Conservation (phyloP, 2,329 filamentous ascomycete species). For the Chlorencoelia australis region DNA sequence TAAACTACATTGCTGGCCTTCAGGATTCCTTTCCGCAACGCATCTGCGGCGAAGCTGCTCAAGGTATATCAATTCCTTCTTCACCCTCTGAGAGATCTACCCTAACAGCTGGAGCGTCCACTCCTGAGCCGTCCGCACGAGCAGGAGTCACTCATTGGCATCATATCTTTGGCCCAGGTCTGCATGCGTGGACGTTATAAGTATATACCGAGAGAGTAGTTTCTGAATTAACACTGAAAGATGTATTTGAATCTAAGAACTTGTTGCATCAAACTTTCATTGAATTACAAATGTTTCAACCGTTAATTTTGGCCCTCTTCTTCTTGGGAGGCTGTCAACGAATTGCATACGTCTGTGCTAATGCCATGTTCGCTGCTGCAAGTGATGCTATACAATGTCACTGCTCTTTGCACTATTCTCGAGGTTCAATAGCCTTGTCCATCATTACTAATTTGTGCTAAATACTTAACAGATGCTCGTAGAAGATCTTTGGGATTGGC, state of each 20-base stretch:
- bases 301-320: too few species aligned
- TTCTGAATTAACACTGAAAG: constrained; percentile 1
- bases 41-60: constrained; percentile 14
- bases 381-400: too few species aligned
- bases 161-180: constrained; percentile 6
- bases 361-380: too few species aligned
- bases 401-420: too few species aligned
- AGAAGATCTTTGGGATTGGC: too few species aligned
- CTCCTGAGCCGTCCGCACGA: constrained; percentile 2
- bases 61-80: constrained; percentile 5
- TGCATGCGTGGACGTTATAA: constrained; percentile 5
- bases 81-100: not conserved
- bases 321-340: too few species aligned
- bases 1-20: constrained; percentile 25
- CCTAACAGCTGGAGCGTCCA: constrained; percentile 3
- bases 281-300: too few species aligned
- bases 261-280: too few species aligned
- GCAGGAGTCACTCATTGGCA: constrained; percentile 5
- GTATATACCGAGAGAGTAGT: not conserved
- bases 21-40: constrained; percentile 25
- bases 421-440: too few species aligned
- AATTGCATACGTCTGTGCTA: too few species aligned
- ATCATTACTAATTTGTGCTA: too few species aligned
- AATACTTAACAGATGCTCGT: too few species aligned
- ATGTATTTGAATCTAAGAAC: constrained; percentile 3